A percentile compares a stretch with the other conserved stretches of the same genome.
These are phyloP conservation scores for Saccharomycopsis crataegensis DNA, from an alignment of 1,139 yeast genomes.

Conservation along the genomic window DNA sequence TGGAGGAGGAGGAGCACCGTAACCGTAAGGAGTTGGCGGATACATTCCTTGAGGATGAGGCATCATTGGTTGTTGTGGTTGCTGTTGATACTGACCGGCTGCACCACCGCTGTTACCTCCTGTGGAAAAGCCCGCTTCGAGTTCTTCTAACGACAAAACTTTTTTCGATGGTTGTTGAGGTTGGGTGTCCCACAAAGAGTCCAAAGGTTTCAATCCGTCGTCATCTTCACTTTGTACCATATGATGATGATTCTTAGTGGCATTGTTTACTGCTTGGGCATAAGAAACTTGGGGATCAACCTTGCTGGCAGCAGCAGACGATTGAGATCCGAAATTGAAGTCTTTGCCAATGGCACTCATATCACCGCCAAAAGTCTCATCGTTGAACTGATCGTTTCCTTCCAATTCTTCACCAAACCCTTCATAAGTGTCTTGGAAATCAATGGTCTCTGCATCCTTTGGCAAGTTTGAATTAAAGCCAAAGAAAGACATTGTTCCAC, in stretches of 20 bases:
- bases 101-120: background rate
- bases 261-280: slow-evolving; percentile 44
- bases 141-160: slow-evolving; percentile 63
- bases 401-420: slow-evolving; percentile 69
- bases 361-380: slow-evolving; percentile 76
- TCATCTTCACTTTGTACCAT: slow-evolving; percentile 26
- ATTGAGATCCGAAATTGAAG: slow-evolving; percentile 57
- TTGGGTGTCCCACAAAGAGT: slow-evolving; percentile 49
- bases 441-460: slow-evolving; percentile 34
- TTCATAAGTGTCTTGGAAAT: slow-evolving; percentile 80
- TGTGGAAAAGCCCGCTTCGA: slow-evolving; percentile 59
- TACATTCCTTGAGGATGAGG: slow-evolving; percentile 14
- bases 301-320: slow-evolving; percentile 24
- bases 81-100: background rate
- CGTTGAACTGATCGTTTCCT: slow-evolving; percentile 75
- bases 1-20: slow-evolving; percentile 23
- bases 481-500: slow-evolving; percentile 31
- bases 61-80: slow-evolving; percentile 6
- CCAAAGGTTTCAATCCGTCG: slow-evolving; percentile 54
- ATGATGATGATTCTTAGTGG: slow-evolving; percentile 23
- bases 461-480: slow-evolving; percentile 28
- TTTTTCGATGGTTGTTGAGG: slow-evolving; percentile 32
- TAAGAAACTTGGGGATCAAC: slow-evolving; percentile 40
- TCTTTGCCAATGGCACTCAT: slow-evolving; percentile 54
- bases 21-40: slow-evolving; percentile 22